Conservation (phyloP, 495 filamentous ascomycete species). For the Cryomyces minteri region DNA sequence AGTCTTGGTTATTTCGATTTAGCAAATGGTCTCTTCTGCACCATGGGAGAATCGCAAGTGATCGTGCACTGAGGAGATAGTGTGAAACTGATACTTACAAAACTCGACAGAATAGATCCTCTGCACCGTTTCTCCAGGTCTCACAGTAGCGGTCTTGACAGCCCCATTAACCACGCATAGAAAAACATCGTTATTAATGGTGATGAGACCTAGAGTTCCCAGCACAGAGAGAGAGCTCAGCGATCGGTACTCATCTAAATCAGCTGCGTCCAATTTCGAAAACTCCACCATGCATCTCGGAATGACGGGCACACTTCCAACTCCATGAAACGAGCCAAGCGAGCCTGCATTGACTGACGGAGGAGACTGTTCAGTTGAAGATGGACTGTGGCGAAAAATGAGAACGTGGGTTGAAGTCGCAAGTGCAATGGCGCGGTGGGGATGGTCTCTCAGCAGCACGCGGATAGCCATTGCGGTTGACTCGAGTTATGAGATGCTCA, state of each 20-base stretch:
- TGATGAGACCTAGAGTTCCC: constrained; percentile 81
- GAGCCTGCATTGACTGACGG: constrained; percentile 5
- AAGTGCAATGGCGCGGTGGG: constrained; percentile 70
- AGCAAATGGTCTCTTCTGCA: too few relatives aligned
- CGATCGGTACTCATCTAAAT: constrained; percentile 54
- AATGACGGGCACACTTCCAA: constrained; percentile 14
- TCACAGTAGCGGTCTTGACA: constrained; percentile 56
- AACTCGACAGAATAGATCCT: constrained; percentile 80
- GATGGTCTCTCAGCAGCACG: constrained; percentile 56
- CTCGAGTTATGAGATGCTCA: background rate
- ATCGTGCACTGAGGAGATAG: background rate
- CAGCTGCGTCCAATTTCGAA: constrained; percentile 35
- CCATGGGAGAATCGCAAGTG: too few relatives aligned
- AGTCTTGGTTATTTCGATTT: constrained; percentile 30
- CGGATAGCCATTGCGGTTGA: constrained; percentile 28
- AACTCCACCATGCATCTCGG: constrained; percentile 82
- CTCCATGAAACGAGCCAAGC: background rate
- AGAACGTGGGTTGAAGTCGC: constrained; percentile 60
- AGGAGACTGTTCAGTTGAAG: constrained; percentile 25
- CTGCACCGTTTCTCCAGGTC: constrained; percentile 75
- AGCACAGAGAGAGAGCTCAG: constrained; percentile 58
- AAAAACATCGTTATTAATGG: constrained; percentile 71
- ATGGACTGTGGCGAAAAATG: constrained; percentile 49
- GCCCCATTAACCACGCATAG: constrained; percentile 75
- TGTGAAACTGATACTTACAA: constrained; percentile 26